Conservation (phyloP, 768 basidiomycete genomes). For the Suillus americanus region DNA sequence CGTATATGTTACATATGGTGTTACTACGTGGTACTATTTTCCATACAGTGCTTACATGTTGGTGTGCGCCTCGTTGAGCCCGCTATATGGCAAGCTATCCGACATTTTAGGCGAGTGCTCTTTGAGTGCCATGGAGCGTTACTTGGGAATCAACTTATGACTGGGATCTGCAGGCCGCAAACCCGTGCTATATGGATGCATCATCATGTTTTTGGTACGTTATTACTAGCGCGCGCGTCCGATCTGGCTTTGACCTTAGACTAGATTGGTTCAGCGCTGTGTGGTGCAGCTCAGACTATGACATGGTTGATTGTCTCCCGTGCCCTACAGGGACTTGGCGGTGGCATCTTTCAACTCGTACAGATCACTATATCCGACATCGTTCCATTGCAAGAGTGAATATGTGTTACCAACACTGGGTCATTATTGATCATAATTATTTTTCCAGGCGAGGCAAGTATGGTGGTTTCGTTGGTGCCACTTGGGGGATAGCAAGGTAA, state of each 20-base stretch:
- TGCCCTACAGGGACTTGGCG: conserved; percentile 44
- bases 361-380: conserved; percentile 43
- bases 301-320: conserved; percentile 41
- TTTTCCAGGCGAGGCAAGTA: conserved; percentile 40
- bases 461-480: conserved; percentile 35
- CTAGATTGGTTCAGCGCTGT: conserved; percentile 39
- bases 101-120: conserved; percentile 35
- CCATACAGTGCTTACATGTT: conserved; percentile 44
- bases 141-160: background rate
- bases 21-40: background rate
- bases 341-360: conserved; percentile 35
- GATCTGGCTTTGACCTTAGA: background rate
- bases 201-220: conserved; percentile 38
- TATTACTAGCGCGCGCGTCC: background rate
- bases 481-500: conserved; percentile 42
- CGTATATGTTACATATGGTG: background rate
- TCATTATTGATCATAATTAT: background rate
- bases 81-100: conserved; percentile 49
- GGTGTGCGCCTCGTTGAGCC: conserved; percentile 40
- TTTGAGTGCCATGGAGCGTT: background rate
- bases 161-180: conserved; percentile 33
- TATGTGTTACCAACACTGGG: background rate
- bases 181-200: conserved; percentile 34
- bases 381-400: conserved; percentile 33
- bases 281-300: conserved; percentile 45